Evolutionary conservation across 208 protist genomes (phyloP).

Genomic region (Herpetomonas tarakana): DNA sequence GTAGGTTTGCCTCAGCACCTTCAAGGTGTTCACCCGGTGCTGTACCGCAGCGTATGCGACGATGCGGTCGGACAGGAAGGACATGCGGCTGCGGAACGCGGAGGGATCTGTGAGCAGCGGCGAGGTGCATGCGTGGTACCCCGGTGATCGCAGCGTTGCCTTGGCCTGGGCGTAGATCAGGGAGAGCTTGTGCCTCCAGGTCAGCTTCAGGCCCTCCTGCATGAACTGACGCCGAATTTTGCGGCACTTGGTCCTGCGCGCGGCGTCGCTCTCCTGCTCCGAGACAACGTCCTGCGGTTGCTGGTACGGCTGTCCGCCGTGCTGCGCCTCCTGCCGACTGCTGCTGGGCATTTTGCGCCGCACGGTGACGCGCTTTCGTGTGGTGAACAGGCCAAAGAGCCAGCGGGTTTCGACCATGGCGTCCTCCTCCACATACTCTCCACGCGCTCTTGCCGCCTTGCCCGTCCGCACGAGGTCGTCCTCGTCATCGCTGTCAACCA

Average conservation of each 20-base stretch:
- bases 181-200: conserved; percentile 33
- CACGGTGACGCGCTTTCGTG: conserved; percentile 5
- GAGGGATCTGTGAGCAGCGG: conserved; percentile 51
- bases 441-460: not conserved
- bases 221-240: conserved; percentile 22
- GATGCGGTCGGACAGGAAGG: conserved; percentile 59
- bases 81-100: conserved; percentile 41
- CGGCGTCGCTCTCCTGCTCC: conserved; percentile 1
- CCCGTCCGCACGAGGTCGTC: conserved; percentile 2
- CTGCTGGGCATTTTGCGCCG: not conserved
- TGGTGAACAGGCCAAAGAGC: conserved; percentile 32
- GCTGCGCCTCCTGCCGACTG: not conserved
- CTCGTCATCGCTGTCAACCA: conserved; percentile 9
- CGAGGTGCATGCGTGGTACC: conserved; percentile 32
- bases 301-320: not conserved
- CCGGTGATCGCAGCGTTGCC: conserved; percentile 18
- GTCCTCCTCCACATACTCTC: not conserved
- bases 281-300: not conserved
- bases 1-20: conserved; percentile 26
- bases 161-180: conserved; percentile 34
- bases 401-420: conserved; percentile 23
- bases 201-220: conserved; percentile 31
- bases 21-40: conserved; percentile 38
- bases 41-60: conserved; percentile 48
- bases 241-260: conserved; percentile 15